Base-by-base conservation (phyloP, 805 yeast species). In the Wickerhamiella brachini region DNA sequence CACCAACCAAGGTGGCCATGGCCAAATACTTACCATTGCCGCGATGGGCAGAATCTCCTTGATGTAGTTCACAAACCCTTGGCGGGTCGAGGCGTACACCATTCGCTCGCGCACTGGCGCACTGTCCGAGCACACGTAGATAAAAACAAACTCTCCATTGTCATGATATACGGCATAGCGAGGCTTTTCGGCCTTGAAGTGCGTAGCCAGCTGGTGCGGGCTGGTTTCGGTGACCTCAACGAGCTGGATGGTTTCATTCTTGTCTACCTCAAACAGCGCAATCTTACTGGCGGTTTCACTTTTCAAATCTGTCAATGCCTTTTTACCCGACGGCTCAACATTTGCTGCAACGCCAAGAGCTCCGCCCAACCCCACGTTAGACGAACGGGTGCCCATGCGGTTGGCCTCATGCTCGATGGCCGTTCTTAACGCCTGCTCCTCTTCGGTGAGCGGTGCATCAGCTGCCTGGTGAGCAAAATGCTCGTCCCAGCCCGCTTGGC, bases 31-130 rank as follows among this genome's bases (percentile, higher is more conserved):
- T 54, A 57, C 24, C 29, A 34, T 22, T 20, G 31, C 20, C 53
- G 47, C 17, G 18, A 54, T 48, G 5, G 24, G 21, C 24, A 39
- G 2, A 2, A 46, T n/a, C 23, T 45, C 44, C 51, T 61, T 57
- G 23, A 66, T 58, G 38, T 51, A 57, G 21, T 57, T 57, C 23
- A 64, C 50, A n/a, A 69, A 58, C 6, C 66, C 57, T 42, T 59
- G 57, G 23, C 72, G 83, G 54, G 82, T 83, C 2, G 95, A 77
- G 1, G 98, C 97, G 62, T 88, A 87, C 48, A 88, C 65, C 97
- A 90, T 90, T 59, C 97, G 76, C 49, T 88, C 93, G 65, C 82
- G 84, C 42, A 93, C 93, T 66, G 80, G 81, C 44, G 95, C 82
- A 1, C 89, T 88, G 0, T 94, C 79, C 3, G 98, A 97, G 65